Evolutionary conservation across 768 basidiomycete genomes (phyloP), one percentile per base, ranked within the genome.

Genomic region (Amanita subjunquillea): DNA sequence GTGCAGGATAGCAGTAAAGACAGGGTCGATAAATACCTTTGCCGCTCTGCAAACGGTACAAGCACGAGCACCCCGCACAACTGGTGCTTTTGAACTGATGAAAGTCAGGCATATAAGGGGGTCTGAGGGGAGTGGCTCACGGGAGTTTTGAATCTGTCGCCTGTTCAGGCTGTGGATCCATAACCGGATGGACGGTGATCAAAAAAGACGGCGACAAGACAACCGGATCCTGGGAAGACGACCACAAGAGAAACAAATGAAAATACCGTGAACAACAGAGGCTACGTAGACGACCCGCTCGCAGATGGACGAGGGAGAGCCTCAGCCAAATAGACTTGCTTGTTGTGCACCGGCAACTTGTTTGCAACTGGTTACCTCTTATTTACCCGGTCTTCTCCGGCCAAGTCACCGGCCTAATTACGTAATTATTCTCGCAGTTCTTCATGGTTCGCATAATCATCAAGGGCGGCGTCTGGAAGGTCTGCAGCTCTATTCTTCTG

Each of bases 381-480:
- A 50, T 51, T 57, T 60, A 51, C 52, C 52, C 54, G 54, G 55
- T 56, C 57, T 51, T 56, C 56, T 58, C 62, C 53, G 48, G 46
- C 46, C 20, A 29, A 54, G 20, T 48, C 47, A 38, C 48, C 48
- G 48, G 53, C 8, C 10, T 34, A 13, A 53, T 48, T 51, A 49
- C 17, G 56, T 58, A 53, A 59, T 55, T 57, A 50, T 43, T 41
- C 7, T 6, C 8, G 6, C n/a, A 30, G 25, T 30, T 45, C 49
- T 29, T 40, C 48, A 92, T 91, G 89, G 87, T 87, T 61, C 79
- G 90, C 65, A 91, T 90, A 32, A 91, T 92, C 64, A 91, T 91
- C 67, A 92, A 92, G 77, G 89, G 87, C 76, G 89, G 86, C 62
- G 87, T 89, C 54, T 90, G 87, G 87, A 90, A 89, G 80, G 87